Evolutionary conservation across 1,284 basidiomycete genomes (phyloP).

Genomic region (Pulchroboletus neoregius): DNA sequence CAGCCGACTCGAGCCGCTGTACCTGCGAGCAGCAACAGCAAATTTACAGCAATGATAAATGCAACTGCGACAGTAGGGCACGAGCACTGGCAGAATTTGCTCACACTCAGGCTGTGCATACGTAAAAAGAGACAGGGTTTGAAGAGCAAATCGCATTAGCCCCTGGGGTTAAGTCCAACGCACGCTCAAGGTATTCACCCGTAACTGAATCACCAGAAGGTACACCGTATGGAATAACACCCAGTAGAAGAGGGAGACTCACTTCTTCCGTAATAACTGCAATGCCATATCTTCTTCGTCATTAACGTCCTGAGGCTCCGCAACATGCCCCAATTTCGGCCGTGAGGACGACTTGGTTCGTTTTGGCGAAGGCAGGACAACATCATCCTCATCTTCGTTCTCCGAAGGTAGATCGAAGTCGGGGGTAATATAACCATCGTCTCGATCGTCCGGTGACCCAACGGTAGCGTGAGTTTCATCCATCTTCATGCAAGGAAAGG

Average conservation of each 20-base stretch:
- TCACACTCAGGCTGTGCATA: conserved; percentile 7
- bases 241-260: conserved; percentile 7
- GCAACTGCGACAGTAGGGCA: too few species aligned
- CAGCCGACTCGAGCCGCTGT: conserved; percentile 9
- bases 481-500: conserved; percentile 18
- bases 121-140: too few species aligned
- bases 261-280: conserved; percentile 36
- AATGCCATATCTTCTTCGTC: conserved; percentile 55
- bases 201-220: background rate
- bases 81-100: conserved; percentile 20
- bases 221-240: background rate
- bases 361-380: conserved; percentile 39
- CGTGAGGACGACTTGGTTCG: conserved; percentile 30
- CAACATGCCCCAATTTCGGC: conserved; percentile 3
- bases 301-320: conserved; percentile 32
- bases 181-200: background rate
- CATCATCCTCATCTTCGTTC: conserved; percentile 38
- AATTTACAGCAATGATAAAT: conserved; percentile 12
- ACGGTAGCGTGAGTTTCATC: conserved; percentile 29
- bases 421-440: conserved; percentile 72
- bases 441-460: conserved; percentile 41
- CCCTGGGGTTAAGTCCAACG: too few species aligned
- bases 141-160: too few species aligned
- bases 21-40: conserved; percentile 10
- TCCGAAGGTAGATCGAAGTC: conserved; percentile 59